Evolutionary conservation across 805 yeast genomes (phyloP).

Genomic region (Yarrowia yakushimensis): DNA sequence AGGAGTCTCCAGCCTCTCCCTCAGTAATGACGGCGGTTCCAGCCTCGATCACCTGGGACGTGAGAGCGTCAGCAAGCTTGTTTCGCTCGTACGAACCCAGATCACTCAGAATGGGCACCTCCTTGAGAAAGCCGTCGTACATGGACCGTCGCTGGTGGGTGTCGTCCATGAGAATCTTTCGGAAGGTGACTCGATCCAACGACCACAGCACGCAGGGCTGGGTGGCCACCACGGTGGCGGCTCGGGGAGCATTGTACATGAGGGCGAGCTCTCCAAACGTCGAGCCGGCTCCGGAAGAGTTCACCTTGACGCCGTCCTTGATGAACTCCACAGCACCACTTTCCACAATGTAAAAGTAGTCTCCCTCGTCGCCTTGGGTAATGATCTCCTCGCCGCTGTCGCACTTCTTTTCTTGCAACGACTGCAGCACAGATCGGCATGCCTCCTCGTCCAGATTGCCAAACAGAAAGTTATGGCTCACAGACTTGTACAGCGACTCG

Average conservation of each 20-base stretch:
- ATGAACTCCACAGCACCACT: constrained; percentile 76
- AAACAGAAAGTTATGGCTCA: constrained; percentile 80
- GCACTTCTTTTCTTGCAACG: constrained; percentile 71
- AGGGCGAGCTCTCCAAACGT: constrained; percentile 95
- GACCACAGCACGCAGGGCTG: constrained; percentile 83
- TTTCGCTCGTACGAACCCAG: constrained; percentile 79
- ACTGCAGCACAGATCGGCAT: constrained; percentile 70
- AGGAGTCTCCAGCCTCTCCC: constrained; percentile 80
- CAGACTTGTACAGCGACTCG: constrained; percentile 61
- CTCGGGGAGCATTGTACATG: constrained; percentile 97
- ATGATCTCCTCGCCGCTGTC: constrained; percentile 63
- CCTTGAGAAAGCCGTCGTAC: constrained; percentile 84
- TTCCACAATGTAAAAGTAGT: constrained; percentile 83
- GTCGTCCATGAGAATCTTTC: constrained; percentile 84
- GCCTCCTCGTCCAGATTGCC: constrained; percentile 76
- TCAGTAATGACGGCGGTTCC: constrained; percentile 77
- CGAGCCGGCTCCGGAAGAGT: constrained; percentile 77
- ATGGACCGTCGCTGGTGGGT: constrained; percentile 85
- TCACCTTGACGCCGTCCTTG: constrained; percentile 68
- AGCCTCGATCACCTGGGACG: constrained; percentile 64
- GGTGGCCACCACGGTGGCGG: constrained; percentile 82
- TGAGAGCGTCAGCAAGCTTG: constrained; percentile 91
- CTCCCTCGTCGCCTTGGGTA: constrained; percentile 92
- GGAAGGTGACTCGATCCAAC: constrained; percentile 86
- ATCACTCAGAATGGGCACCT: constrained; percentile 73